These are phyloP conservation scores for Phaeosphaeriaceae sp. DNA, from an alignment of 2,329 filamentous ascomycete genomes.

Conservation along the genomic window DNA sequence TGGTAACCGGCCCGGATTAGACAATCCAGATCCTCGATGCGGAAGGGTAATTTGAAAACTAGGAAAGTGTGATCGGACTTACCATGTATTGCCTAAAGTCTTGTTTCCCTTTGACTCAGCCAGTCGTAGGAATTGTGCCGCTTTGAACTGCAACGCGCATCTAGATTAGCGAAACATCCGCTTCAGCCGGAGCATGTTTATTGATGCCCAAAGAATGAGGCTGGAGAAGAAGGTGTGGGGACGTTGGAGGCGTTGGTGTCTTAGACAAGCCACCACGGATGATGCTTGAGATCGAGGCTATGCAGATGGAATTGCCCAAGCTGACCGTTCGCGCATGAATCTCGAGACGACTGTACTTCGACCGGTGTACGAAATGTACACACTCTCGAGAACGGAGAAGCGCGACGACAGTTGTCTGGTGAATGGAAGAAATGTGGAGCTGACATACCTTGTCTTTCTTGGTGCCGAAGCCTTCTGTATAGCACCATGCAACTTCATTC, in stretches of 20 bases:
- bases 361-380: constrained; percentile 34
- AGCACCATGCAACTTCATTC: constrained; percentile 97
- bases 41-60: constrained; percentile 8
- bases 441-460: constrained; percentile 95
- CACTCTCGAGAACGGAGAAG: constrained; percentile 6
- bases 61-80: constrained; percentile 39
- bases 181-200: constrained; percentile 19
- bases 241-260: constrained; percentile 21
- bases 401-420: background rate
- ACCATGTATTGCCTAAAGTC: constrained; percentile 94
- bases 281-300: constrained; percentile 23
- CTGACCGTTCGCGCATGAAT: constrained; percentile 34
- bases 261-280: constrained; percentile 32
- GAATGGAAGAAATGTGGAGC: background rate
- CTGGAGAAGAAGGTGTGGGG: constrained; percentile 19
- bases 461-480: constrained; percentile 93
- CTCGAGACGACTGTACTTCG: constrained; percentile 16
- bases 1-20: constrained; percentile 16
- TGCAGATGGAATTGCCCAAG: constrained; percentile 11
- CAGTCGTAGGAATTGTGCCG: constrained; percentile 90
- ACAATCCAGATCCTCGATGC: background rate
- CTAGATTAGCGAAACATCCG: constrained; percentile 30
- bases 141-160: constrained; percentile 68
- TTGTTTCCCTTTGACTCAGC: constrained; percentile 90
- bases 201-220: constrained; percentile 51